Evolutionary conservation across 768 basidiomycete species (phyloP).

Genomic region (Xerocomus potaroensis): DNA sequence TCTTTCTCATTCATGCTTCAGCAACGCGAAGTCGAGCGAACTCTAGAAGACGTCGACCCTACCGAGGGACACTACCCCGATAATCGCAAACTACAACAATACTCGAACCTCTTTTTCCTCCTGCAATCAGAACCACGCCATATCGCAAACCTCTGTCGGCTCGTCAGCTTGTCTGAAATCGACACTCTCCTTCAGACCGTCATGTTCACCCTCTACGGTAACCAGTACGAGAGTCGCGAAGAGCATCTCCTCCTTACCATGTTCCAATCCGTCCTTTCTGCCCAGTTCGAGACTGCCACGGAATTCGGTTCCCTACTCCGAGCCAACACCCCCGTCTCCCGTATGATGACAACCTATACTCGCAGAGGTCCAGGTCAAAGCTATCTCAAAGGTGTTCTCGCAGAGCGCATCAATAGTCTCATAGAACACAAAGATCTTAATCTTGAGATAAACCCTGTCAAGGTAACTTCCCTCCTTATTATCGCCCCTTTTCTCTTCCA

Average conservation of each 20-base stretch:
- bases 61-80: constrained; percentile 92
- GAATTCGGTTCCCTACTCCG: constrained; percentile 98
- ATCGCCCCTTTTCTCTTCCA: neutral
- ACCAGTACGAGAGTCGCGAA: constrained; percentile 98
- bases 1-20: constrained; percentile 29
- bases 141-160: constrained; percentile 91
- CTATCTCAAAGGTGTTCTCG: constrained; percentile 95
- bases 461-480: constrained; percentile 53
- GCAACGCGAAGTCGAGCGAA: constrained; percentile 94
- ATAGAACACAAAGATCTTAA: constrained; percentile 99
- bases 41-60: constrained; percentile 93
- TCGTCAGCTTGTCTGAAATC: constrained; percentile 94
- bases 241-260: constrained; percentile 98
- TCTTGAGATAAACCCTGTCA: constrained; percentile 97
- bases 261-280: constrained; percentile 98
- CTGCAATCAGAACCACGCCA: constrained; percentile 97
- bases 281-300: constrained; percentile 98
- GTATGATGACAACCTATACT: constrained; percentile 99
- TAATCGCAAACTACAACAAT: constrained; percentile 91
- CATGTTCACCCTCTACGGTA: constrained; percentile 99
- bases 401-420: constrained; percentile 96
- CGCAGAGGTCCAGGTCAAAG: constrained; percentile 97
- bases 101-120: constrained; percentile 98
- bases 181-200: constrained; percentile 99
- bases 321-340: constrained; percentile 97